A percentile compares a stretch with the other conserved stretches of the same genome.
Conservation (phyloP, 768 basidiomycete species). For the Lactarius hatsudake region DNA sequence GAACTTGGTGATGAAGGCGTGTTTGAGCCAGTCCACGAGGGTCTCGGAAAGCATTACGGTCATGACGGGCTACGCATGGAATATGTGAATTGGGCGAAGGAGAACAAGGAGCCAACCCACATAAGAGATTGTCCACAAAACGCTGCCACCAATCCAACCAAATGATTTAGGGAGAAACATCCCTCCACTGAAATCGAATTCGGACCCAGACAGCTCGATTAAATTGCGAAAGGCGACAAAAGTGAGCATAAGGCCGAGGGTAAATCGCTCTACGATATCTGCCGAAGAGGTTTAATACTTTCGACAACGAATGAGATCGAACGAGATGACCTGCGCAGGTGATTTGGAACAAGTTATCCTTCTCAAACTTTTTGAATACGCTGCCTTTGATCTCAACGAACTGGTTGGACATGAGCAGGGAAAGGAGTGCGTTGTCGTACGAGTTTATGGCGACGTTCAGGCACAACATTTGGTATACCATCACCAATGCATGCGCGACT, state of each 20-base stretch:
- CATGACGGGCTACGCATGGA: constrained; percentile 68
- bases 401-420: constrained; percentile 93
- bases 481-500: constrained; percentile 91
- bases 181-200: constrained; percentile 71
- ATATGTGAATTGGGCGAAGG: constrained; percentile 6
- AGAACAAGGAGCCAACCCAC: constrained; percentile 44
- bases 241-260: constrained; percentile 83
- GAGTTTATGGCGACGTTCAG: constrained; percentile 98
- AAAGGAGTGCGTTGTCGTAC: constrained; percentile 93
- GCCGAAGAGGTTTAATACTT: constrained; percentile 8
- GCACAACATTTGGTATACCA: constrained; percentile 92
- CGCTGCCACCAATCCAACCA: constrained; percentile 76
- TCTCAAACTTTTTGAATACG: constrained; percentile 99
- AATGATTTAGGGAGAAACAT: constrained; percentile 79
- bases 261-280: constrained; percentile 99
- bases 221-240: constrained; percentile 93
- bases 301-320: neutral
- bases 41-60: constrained; percentile 90
- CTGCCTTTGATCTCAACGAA: constrained; percentile 99
- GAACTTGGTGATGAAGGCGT: constrained; percentile 99
- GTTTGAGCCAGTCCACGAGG: constrained; percentile 97
- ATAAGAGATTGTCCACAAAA: constrained; percentile 86
- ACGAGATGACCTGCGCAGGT: constrained; percentile 81
- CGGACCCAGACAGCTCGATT: constrained; percentile 89
- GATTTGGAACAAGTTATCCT: constrained; percentile 97